Base-by-base conservation (phyloP, 73 alveolate species). In the Paraurostyla sp. region DNA sequence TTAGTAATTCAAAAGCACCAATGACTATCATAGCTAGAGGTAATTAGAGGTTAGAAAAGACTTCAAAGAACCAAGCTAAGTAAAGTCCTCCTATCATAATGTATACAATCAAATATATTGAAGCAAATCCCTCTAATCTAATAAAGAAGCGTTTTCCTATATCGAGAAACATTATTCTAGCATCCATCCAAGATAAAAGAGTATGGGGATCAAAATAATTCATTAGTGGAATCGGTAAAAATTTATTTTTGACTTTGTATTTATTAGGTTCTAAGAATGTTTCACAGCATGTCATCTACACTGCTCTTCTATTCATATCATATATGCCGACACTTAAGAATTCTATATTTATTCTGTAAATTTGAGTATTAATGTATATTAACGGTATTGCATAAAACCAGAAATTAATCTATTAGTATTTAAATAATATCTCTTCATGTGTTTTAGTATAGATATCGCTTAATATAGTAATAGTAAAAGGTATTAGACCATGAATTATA, bases 171-270 rank as follows among this genome's bases (percentile, higher is more conserved):
- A 73, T 73, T 18, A 48, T 29, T 49, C 86, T 73, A 0, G 51
- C 43, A 30, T 73, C 86, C 25, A 73, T 42, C 86, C 86, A 73
- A 25, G 86, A 48, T 3, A 48, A 56, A 25, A 73, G 56, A 13
- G 86, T 73, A 22, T 45, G 6, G 27, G 86, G 86, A 45, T 73
- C 71, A 38, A 73, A 73, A 45, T 33, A 73, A 48, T 73, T 73
- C 7, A 73, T 22, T 38, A 73, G 42, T 40, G 86, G 86, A 45
- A 27, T 3, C 0, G 71, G 35, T 73, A 20, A 45, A 73, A 16
- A 73, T 48, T 73, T n/a, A 9, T 16, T 27, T 49, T 49, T 73
- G 0, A 73, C 6, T 46, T 48, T 73, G 18, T 25, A 25, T 15
- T 38, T 40, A 32, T 49, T 73, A 3, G 86, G 71, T 32, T 73